Conservation (phyloP, 768 basidiomycete species). For the Russula sp. region DNA sequence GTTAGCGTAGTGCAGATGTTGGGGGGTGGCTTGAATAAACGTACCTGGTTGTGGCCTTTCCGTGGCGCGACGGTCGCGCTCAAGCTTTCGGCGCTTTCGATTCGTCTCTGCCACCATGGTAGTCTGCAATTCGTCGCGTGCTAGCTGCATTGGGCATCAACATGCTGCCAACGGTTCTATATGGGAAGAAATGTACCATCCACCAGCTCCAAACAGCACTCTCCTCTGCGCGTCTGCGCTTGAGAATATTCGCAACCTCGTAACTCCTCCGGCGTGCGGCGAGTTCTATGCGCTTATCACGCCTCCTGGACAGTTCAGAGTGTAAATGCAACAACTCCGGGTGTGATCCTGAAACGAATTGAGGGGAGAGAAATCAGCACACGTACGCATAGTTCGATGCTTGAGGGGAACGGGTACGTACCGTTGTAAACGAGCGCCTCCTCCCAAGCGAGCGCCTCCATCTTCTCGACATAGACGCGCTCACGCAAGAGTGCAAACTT, state of each 20-base stretch:
- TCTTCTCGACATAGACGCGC: conserved; percentile 85
- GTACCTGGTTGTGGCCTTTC: conserved; percentile 72
- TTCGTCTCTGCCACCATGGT: conserved; percentile 89
- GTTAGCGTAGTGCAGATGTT: neutral
- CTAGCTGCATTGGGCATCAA: conserved; percentile 38
- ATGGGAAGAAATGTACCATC: conserved; percentile 31
- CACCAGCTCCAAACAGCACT: conserved; percentile 83
- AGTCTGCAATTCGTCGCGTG: conserved; percentile 72
- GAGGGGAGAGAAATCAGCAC: conserved; percentile 3
- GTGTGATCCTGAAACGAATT: conserved; percentile 52
- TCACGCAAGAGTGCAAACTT: conserved; percentile 86
- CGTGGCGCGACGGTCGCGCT: conserved; percentile 72
- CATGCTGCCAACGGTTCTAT: neutral
- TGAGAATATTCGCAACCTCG: conserved; percentile 55
- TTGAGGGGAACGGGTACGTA: conserved; percentile 31
- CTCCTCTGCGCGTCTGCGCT: conserved; percentile 63
- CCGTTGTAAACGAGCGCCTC: conserved; percentile 73
- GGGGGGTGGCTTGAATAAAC: conserved; percentile 21
- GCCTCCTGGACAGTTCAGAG: conserved; percentile 65
- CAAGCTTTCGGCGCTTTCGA: conserved; percentile 74
- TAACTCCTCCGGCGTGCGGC: conserved; percentile 67
- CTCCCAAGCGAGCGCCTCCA: conserved; percentile 87
- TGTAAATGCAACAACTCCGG: conserved; percentile 83
- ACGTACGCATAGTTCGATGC: neutral
- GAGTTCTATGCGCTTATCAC: conserved; percentile 75